Base-by-base conservation (phyloP, 164 flowering plant genomes). In the Vitis riparia region DNA sequence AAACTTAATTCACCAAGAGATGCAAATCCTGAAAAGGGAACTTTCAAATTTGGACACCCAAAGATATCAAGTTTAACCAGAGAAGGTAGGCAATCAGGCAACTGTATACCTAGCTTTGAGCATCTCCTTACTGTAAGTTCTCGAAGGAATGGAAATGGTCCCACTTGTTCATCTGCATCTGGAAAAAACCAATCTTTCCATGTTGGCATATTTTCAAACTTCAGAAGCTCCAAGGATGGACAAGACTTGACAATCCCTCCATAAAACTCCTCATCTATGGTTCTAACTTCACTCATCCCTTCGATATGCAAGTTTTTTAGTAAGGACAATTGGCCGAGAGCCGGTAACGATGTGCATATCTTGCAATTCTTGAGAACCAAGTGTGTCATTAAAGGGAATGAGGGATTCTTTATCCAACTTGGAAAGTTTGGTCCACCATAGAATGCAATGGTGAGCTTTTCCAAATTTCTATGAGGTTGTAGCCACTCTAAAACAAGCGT, bases 341-440 rank as follows among this genome's bases (percentile, higher is more conserved):
- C 4, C 0, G 44, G 44, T 32, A 32, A 32, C 1, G 30, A 47
- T 2, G 11, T 19, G 48, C 71, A 58, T 19, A 49, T 59, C 15
- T 1, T 2, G 29, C 71, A 68, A 13, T 29, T 23, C 11, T 3
- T 1, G 13, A 68, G 55, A 9, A 6, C 15, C 0, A 68, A 5
- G 23, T 11, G 4, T 7, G 50, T 44, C 14, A 58, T 17, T 0
- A 27, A 23, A 23, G 14, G 5, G 13, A 58, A 68, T 9, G 55
- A 68, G 1, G 63, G 56, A 50, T 23, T 2, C 12, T 55, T 67
- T 49, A 66, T 17, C 75, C 75, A 72, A 7, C 1, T 2, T 59
- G 70, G 66, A 15, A 72, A 72, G 5, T 0, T 11, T 63, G 12
- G 1, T 12, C 73, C 73, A 6, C 67, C 52, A 52, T 66, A 72